These are phyloP conservation scores for Trichoderma pleuroti DNA, from an alignment of 2,329 filamentous ascomycete genomes.

Conservation along the genomic window DNA sequence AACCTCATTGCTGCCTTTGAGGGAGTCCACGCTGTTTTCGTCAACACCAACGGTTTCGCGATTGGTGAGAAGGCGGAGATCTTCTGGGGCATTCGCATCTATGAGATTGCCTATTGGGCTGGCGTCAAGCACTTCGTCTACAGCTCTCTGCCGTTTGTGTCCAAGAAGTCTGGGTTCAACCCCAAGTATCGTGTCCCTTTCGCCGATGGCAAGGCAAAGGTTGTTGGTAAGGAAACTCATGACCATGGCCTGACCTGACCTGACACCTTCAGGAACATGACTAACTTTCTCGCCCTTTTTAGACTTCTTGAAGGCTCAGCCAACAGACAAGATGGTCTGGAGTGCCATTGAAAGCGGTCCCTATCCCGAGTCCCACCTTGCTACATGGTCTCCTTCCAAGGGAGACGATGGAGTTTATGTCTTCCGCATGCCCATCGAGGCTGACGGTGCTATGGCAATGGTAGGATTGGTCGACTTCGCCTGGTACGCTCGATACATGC, in stretches of 20 bases:
- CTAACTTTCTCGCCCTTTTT: neutral
- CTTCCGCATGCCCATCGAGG: conserved; percentile 8
- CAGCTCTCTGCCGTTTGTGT: conserved; percentile 16
- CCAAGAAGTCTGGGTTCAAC: conserved; percentile 18
- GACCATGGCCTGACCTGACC: no score
- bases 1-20: conserved; percentile 12
- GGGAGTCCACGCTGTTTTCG: conserved; percentile 14
- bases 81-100: conserved; percentile 22
- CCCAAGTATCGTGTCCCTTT: conserved; percentile 18
- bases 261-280: fast-evolving
- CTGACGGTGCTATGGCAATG: conserved; percentile 10
- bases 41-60: conserved; percentile 23
- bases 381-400: neutral
- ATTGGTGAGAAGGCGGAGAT: conserved; percentile 21
- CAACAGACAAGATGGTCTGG: conserved; percentile 8
- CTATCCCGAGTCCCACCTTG: conserved; percentile 10
- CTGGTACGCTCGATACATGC: conserved; percentile 19
- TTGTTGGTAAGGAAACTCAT: neutral
- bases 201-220: conserved; percentile 18
- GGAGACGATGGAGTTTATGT: neutral
- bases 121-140: conserved; percentile 20
- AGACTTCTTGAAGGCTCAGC: conserved; percentile 11
- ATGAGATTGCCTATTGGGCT: conserved; percentile 18
- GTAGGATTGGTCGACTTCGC: conserved; percentile 14
- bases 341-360: conserved; percentile 9